Evolutionary conservation across 805 yeast genomes (phyloP), one percentile per base, ranked within the genome.

Genomic region (Debaryomyces tyrocola): DNA sequence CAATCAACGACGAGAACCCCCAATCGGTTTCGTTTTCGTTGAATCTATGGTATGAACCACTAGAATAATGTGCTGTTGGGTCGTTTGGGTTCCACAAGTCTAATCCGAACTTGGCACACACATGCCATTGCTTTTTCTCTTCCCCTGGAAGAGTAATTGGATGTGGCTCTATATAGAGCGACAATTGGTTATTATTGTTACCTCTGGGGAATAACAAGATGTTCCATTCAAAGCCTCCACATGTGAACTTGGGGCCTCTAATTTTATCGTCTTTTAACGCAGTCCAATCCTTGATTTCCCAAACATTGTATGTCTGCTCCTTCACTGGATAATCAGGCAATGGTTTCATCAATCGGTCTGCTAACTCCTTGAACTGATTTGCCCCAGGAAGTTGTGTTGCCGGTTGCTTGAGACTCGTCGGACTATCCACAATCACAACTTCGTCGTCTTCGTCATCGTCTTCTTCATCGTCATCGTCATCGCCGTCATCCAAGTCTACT

Each of bases 81-180:
- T 84, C 80, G 4, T 73, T 70, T 0, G 97, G 96, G 59, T 87
- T 87, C 80, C 97, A 90, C 46, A 89, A 73, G 41, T 85, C 86
- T 36, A 94, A 76, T 4, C 87, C 87, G 67, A 94, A 94, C 58
- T 90, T 96, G 2, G 94, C 96, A 67, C 97, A 90, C n/a, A 82
- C 84, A 46, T 83, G 83, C 96, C 96, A 90, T 46, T 80, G 79
- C 2, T 78, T 74, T 2, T 59, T 58, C 15, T 49, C 66, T 49
- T 53, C 63, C 12, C 52, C 61, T 1, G 56, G 63, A 4, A 64
- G 60, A 10, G 61, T 64, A 21, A 63, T 57, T 14, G 82, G 82
- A 49, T 80, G 78, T 0, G 96, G 94, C 56, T 90, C 96, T 51
- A 94, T 69, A 63, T 90, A 94, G 20, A 90, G 64, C 0, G 97